phyloP scores from a whole-genome alignment of 2,329 filamentous ascomycete species.

The Fusarium sp. region DNA sequence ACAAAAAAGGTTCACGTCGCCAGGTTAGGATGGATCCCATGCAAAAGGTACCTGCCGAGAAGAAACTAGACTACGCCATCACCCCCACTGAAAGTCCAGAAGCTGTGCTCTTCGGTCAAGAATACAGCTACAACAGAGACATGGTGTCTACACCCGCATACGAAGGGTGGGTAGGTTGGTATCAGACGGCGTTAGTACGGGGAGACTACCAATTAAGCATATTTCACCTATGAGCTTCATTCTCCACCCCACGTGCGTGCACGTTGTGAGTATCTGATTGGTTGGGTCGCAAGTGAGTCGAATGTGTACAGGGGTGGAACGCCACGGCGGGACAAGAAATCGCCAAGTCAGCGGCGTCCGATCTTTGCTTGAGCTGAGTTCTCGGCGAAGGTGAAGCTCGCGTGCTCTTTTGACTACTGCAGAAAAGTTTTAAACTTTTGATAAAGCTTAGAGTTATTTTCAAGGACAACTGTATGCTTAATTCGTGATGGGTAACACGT shows the following conservation, averaged over 20 bases:
- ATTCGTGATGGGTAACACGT: slow-evolving; percentile 4
- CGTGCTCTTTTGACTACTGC: slow-evolving; percentile 16
- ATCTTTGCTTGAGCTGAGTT: slow-evolving; percentile 12
- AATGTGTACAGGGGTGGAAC: not conserved
- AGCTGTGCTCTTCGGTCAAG: slow-evolving; percentile 32
- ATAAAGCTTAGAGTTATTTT: slow-evolving; percentile 6
- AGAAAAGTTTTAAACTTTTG: slow-evolving; percentile 13
- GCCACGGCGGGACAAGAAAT: slow-evolving; percentile 28
- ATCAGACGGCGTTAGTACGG: not conserved
- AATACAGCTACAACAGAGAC: slow-evolving; percentile 29
- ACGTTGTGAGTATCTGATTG: not conserved
- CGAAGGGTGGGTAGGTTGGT: not conserved
- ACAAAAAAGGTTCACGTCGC: not conserved
- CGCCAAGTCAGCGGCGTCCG: slow-evolving; percentile 14
- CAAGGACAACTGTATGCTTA: slow-evolving; percentile 7
- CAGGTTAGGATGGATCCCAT: not conserved
- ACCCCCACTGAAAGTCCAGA: slow-evolving; percentile 22
- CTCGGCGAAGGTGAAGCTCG: slow-evolving; percentile 19
- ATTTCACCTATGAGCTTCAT: slow-evolving; percentile 28
- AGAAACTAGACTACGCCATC: not conserved
- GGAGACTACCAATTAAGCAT: slow-evolving; percentile 35
- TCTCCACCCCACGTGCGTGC: slow-evolving; percentile 28
- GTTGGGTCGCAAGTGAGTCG: not conserved
- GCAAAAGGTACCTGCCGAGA: not conserved
- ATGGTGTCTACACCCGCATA: slow-evolving; percentile 12